phyloP scores from a whole-genome alignment of 345 rosid genomes.

The Brassica carinata region DNA sequence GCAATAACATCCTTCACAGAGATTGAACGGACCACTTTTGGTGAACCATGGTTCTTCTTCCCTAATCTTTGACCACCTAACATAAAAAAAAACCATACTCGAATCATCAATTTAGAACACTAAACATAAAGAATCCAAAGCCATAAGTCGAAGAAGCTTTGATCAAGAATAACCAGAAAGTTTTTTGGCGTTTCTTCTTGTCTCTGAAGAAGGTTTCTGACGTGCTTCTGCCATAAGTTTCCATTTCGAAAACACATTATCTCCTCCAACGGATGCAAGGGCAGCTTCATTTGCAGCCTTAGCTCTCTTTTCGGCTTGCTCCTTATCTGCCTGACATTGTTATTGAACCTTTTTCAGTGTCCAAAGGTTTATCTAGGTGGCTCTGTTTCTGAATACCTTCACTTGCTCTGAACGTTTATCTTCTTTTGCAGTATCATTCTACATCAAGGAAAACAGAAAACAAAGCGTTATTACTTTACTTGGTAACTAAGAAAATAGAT shows the following conservation, averaged over 20 bases:
- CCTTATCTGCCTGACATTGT: constrained; percentile 58
- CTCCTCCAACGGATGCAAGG: constrained; percentile 86
- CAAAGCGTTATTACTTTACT: not conserved
- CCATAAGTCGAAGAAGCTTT: no score
- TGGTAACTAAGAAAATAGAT: constrained; percentile 1
- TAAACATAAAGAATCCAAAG: not conserved
- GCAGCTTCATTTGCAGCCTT: constrained; percentile 96
- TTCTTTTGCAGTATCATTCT: constrained; percentile 62
- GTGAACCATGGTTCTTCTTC: constrained; percentile 54
- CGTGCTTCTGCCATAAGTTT: constrained; percentile 92
- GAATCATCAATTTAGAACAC: constrained; percentile 14
- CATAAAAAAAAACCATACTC: not conserved
- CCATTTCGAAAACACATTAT: constrained; percentile 86
- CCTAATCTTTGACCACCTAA: constrained; percentile 57
- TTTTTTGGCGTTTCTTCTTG: constrained; percentile 38
- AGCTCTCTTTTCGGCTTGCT: constrained; percentile 78
- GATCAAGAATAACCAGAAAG: not conserved
- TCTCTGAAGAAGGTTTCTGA: constrained; percentile 52
- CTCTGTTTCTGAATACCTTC: constrained; percentile 52
- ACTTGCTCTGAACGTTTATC: constrained; percentile 50
- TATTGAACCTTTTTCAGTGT: constrained; percentile 10
- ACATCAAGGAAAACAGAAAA: not conserved
- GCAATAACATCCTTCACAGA: constrained; percentile 76
- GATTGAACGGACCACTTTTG: constrained; percentile 54
- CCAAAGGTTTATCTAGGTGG: constrained; percentile 8